A percentile compares a stretch with the other conserved stretches of the same genome.
Evolutionary conservation across 2,329 filamentous ascomycete species (phyloP).

Genomic region (Microdochium bolleyi): DNA sequence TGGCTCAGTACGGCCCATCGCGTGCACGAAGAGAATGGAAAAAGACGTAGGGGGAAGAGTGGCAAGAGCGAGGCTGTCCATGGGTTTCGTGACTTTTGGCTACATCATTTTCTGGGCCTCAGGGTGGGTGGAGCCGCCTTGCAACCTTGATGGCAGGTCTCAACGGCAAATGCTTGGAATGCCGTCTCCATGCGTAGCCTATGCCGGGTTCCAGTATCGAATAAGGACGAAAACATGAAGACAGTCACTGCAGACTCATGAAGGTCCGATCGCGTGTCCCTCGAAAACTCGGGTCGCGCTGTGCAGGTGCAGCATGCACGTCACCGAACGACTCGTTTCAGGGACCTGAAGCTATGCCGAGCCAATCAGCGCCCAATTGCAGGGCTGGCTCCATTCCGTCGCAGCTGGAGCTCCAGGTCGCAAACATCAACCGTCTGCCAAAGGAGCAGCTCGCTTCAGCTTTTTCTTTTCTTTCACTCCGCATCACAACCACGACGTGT

Average conservation of each 20-base stretch:
- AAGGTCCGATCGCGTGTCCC: background rate
- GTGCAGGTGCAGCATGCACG: background rate
- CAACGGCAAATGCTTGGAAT: too few species aligned
- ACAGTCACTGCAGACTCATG: background rate
- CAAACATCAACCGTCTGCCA: too few species aligned
- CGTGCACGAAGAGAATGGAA: background rate
- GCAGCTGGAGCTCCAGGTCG: too few species aligned
- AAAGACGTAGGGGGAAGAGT: background rate
- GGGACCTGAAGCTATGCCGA: background rate
- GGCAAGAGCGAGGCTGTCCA: background rate
- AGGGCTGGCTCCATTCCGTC: too few species aligned
- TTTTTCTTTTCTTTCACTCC: too few species aligned
- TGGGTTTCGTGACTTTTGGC: background rate
- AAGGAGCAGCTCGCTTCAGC: too few species aligned
- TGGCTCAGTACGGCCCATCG: slow-evolving; percentile 21
- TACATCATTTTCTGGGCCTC: background rate
- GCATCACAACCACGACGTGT: too few species aligned
- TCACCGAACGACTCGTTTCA: background rate
- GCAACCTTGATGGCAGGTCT: background rate
- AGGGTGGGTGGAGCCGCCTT: background rate
- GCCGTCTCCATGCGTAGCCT: too few species aligned
- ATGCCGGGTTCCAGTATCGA: too few species aligned
- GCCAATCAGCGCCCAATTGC: background rate
- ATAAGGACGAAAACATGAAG: background rate
- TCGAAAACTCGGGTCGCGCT: too few species aligned